Conservation (phyloP, 2,329 filamentous ascomycete genomes). For the Diaporthe capsici region DNA sequence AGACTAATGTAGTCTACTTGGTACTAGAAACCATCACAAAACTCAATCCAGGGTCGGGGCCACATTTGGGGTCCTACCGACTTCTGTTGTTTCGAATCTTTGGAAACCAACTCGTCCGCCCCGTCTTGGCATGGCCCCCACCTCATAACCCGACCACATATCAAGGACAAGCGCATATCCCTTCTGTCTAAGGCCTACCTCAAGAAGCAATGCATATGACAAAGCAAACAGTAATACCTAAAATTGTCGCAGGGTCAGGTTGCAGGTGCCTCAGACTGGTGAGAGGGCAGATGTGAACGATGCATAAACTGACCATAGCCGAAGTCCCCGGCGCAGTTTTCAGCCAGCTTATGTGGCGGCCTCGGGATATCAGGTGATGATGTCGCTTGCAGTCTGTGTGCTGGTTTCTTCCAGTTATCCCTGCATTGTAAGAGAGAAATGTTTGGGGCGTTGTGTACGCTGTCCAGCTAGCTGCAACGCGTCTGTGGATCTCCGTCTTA, state of each 20-base stretch:
- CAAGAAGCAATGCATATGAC: not conserved
- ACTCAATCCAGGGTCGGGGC: constrained; percentile 11
- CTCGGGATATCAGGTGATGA: not conserved
- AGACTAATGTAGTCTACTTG: not conserved
- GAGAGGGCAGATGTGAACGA: not conserved
- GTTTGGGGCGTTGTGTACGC: not conserved
- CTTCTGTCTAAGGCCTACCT: not conserved
- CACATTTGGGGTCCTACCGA: constrained; percentile 3
- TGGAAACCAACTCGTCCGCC: constrained; percentile 23
- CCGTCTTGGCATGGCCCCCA: constrained; percentile 24
- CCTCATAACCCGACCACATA: not conserved
- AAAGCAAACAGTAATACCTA: constrained; percentile 1
- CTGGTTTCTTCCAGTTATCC: not conserved
- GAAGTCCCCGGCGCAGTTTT: not conserved
- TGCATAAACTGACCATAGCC: not conserved
- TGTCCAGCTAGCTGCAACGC: not conserved
- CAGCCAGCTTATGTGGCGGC: not conserved
- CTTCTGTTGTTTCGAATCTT: constrained; percentile 11
- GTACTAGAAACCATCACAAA: constrained; percentile 10
- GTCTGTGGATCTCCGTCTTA: not conserved
- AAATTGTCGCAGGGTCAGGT: not conserved
- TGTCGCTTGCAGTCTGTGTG: too few relatives aligned
- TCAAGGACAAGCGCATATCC: not conserved
- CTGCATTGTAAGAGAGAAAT: too few relatives aligned
- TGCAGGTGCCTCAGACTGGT: not conserved